Evolutionary conservation across 176 grass and related monocot genomes (phyloP).

Genomic region (Carex kokanica): DNA sequence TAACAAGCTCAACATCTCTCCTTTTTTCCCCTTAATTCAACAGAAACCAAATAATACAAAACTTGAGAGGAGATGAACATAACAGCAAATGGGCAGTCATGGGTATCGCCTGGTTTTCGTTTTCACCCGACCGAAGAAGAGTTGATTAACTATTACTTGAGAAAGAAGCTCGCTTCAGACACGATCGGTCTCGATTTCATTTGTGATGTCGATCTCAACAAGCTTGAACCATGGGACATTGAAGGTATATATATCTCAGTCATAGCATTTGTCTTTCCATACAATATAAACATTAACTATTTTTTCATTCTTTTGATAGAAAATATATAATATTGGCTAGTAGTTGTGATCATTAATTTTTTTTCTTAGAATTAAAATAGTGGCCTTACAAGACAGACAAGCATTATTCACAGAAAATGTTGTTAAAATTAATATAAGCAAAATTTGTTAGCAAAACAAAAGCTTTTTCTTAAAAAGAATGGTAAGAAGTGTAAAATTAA

Average conservation of each 20-base stretch:
- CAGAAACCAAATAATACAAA: background rate
- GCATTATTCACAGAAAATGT: background rate
- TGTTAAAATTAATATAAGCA: background rate
- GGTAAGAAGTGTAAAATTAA: background rate
- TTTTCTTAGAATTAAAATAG: background rate
- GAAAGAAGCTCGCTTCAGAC: conserved; percentile 72
- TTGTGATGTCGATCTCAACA: conserved; percentile 75
- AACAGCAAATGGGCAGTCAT: background rate
- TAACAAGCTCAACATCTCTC: background rate
- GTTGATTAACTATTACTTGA: conserved; percentile 77
- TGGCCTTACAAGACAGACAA: background rate
- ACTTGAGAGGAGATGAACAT: background rate
- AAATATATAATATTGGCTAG: background rate
- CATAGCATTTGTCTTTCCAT: background rate
- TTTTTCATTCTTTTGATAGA: background rate
- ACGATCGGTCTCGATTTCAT: conserved; percentile 80
- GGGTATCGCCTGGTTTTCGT: conserved; percentile 65
- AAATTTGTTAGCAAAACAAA: background rate
- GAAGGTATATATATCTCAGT: conserved; percentile 32
- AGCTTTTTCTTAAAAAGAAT: background rate
- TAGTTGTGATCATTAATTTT: background rate
- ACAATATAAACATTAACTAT: too few species aligned
- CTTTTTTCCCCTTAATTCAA: background rate
- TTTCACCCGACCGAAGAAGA: conserved; percentile 93
- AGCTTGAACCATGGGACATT: conserved; percentile 89